Base-by-base conservation (phyloP, 2,329 filamentous ascomycete species). In the Aureobasidium subglaciale region DNA sequence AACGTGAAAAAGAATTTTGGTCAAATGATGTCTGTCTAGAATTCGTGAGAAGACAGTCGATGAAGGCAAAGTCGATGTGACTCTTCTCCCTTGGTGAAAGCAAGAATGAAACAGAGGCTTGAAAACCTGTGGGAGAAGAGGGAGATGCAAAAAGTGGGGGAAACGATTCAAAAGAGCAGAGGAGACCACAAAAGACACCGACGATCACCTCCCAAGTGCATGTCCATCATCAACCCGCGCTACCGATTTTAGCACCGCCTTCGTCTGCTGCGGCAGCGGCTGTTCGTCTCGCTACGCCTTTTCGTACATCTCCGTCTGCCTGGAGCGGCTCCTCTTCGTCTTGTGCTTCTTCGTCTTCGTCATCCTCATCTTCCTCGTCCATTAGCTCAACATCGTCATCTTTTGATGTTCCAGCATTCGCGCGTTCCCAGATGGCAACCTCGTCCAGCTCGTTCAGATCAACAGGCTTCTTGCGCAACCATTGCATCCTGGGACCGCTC, bases 401-500 rank as follows among this genome's bases (percentile, higher is more conserved):
- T 2, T 85, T 65, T 78, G 56, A 29, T 61, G 63, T 57, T 63
- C 60, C 60, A 56, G 57, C 40, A 67, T 64, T 73, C 69, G 58
- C 69, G 65, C 45, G 66, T 62, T 58, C 69, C 65, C 65, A 78
- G 41, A 71, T 64, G 56, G 67, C 66, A 59, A 71, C 71, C 73
- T 99, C 93, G 67, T 99, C 90, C 48, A 97, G 77, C 64, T 95
- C 88, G 40, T 79, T 84, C 55, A 96, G 78, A 65, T 96, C 83
- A 13, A 78, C 77, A 0, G 93, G 93, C 67, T 90, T 87, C 71
- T 87, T 85, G 62, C 93, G 84, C 64, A 99, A 75, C 93, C 93
- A 99, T 69, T 91, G 90, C 93, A 99, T 99, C 59, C 93, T 82
- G 11, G 93, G 93, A 0, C 93, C 93, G 22, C 88, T 90, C 62